phyloP scores from a whole-genome alignment of 345 rosid species.

The Excoecaria cochinchinensis region DNA sequence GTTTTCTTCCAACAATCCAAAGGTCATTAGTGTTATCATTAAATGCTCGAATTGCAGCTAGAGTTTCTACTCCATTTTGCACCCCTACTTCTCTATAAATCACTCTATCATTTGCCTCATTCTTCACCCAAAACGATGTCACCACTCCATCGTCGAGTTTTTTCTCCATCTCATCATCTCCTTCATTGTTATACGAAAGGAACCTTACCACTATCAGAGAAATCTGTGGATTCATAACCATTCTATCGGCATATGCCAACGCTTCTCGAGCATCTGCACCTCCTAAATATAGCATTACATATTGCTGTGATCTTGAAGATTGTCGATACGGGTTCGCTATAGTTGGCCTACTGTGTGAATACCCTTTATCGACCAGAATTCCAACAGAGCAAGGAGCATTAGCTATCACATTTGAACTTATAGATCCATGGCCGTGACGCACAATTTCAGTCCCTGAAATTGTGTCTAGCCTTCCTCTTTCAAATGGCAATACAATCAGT shows the following conservation, averaged over 20 bases:
- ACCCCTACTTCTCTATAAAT: slow-evolving; percentile 63
- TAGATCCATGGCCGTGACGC: slow-evolving; percentile 15
- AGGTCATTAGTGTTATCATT: slow-evolving; percentile 42
- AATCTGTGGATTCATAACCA: slow-evolving; percentile 46
- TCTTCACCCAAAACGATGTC: slow-evolving; percentile 76
- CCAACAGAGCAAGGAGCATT: slow-evolving; percentile 83
- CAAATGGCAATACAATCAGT: slow-evolving; percentile 59
- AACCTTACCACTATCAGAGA: slow-evolving; percentile 50
- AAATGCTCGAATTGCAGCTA: slow-evolving; percentile 58
- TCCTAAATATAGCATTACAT: slow-evolving; percentile 56
- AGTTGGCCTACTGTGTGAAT: slow-evolving; percentile 24
- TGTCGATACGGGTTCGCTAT: slow-evolving; percentile 6
- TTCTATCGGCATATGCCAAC: slow-evolving; percentile 52
- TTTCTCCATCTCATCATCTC: slow-evolving; percentile 62
- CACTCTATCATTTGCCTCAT: slow-evolving; percentile 54
- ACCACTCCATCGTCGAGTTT: slow-evolving; percentile 75
- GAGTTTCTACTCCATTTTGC: slow-evolving; percentile 60
- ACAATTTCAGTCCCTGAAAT: slow-evolving; percentile 30
- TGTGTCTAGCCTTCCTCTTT: slow-evolving; percentile 30
- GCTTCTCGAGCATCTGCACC: slow-evolving; percentile 82
- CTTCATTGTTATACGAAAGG: slow-evolving; percentile 45
- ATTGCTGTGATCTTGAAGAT: slow-evolving; percentile 5
- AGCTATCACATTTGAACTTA: slow-evolving; percentile 43
- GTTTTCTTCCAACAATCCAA: slow-evolving; percentile 72
- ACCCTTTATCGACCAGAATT: slow-evolving; percentile 51